Base-by-base conservation (phyloP, 2,329 filamentous ascomycete species). In the Eutypella sp. region DNA sequence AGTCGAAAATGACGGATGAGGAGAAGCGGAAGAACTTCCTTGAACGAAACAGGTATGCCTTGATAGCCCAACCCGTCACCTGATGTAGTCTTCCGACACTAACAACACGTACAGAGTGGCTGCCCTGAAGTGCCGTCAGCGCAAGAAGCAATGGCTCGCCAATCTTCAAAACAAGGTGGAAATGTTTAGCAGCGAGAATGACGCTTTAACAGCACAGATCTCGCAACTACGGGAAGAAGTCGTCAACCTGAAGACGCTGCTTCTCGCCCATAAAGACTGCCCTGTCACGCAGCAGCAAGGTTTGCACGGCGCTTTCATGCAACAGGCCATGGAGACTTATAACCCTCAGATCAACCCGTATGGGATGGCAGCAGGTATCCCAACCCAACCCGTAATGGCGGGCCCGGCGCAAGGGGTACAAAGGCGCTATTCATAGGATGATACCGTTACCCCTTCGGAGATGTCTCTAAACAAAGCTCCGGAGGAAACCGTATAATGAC, bases 11-110 rank as follows among this genome's bases (percentile, higher is more conserved):
- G 89, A 96, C 91, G 0, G 93, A 97, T 46, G 93, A 97, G 62
- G 93, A 99, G 72, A 99, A 99, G 74, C 81, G 93, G 36, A 96
- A 95, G 72, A 99, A 97, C 65, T 99, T 99, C 67, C 74, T 99
- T 2, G 93, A 99, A 63, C 79, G 93, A 23, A 99, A 99, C 67
- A 84, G 92, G 92, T 95, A 81, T 59, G 81, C 71, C 40, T 23
- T 37, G 9, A n/a, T n/a, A n/a, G n/a, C 18, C 44, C 37, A 40
- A n/a, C 11, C 7, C 23, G 9, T 13, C 18, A 42, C 19, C 16
- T 40, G 34, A 4, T 41, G 7, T 20, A 20, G 13, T 11, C 15
- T 23, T 20, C 18, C 3, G 3, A 38, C 47, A 18, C 56, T 67
- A 59, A 66, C 48, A 20, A 25, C 5, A 34, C 10, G 11, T 41